Conservation (phyloP, 345 rosid genomes). For the rapeseed (Brassica napus) region Da-Ae NC_063447.1:44794501-44795000, state of each 20-base stretch:
- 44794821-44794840: not conserved
- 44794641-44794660: not conserved
- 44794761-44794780: not conserved
- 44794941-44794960: not conserved
- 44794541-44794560: constrained; percentile 4
- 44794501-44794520: constrained; percentile 15
- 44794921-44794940: not conserved
- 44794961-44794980: not conserved
- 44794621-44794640: constrained; percentile 6
- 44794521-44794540: not conserved
- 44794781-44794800: not conserved
- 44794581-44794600: constrained; percentile 6
- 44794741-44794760: not conserved
- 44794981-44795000: not conserved
- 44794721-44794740: constrained; percentile 5
- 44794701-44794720: not conserved
- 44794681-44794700: not conserved
- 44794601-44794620: not conserved
- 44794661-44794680: constrained; percentile 5
- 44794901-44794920: not conserved
- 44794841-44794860: not conserved
- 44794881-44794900: not conserved
- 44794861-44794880: not conserved
- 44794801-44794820: not conserved
- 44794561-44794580: constrained; percentile 31